Evolutionary conservation across 2,329 filamentous ascomycete genomes (phyloP).

Genomic region (Colletotrichum costaricense): DNA sequence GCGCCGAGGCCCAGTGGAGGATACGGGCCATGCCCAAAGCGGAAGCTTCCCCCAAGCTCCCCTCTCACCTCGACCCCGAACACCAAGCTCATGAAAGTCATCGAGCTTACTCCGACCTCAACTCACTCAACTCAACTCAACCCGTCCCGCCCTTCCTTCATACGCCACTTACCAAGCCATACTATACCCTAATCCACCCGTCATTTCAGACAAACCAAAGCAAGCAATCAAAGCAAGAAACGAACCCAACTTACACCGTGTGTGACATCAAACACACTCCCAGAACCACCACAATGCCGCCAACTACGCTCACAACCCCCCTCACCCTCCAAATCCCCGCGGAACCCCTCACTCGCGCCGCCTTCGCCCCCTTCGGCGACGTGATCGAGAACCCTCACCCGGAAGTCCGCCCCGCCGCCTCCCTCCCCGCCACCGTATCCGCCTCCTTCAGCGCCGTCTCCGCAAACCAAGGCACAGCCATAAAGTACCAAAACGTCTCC

Average conservation of each 20-base stretch:
- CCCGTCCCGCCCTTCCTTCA: background rate
- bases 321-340: constrained; percentile 61
- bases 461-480: constrained; percentile 88
- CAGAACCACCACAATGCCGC: constrained; percentile 1
- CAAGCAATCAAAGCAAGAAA: background rate
- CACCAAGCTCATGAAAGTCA: background rate
- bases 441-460: constrained; percentile 62
- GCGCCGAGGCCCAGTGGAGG: background rate
- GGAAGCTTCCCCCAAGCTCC: constrained; percentile 21
- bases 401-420: constrained; percentile 60
- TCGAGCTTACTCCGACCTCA: constrained; percentile 12
- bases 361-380: constrained; percentile 85
- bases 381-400: constrained; percentile 81
- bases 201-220: background rate
- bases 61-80: background rate
- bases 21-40: constrained; percentile 15
- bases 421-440: constrained; percentile 51
- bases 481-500: constrained; percentile 88
- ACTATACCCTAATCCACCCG: background rate
- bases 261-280: background rate
- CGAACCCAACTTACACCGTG: background rate
- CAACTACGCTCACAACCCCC: constrained; percentile 20
- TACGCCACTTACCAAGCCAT: background rate
- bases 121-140: background rate
- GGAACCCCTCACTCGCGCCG: constrained; percentile 72